phyloP scores from a whole-genome alignment of 495 filamentous ascomycete species.

The Cladorrhinum samala region DNA sequence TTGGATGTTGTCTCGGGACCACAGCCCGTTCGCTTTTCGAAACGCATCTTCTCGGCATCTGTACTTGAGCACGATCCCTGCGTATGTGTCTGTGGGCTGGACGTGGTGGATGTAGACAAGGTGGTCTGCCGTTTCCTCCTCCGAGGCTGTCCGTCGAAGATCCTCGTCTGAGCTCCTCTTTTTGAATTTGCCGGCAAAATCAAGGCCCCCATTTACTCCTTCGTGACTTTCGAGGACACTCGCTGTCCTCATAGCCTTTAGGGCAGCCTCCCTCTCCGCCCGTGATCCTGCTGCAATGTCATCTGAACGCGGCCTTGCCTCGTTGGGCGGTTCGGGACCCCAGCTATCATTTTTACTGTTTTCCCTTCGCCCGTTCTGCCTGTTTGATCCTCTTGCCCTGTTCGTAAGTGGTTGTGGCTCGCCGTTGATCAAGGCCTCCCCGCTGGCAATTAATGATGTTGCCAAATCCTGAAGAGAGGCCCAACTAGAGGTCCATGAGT shows the following conservation, averaged over 20 bases:
- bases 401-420: constrained; percentile 28
- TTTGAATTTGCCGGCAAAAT: constrained; percentile 46
- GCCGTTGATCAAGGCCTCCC: constrained; percentile 18
- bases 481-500: constrained; percentile 43
- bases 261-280: constrained; percentile 40
- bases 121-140: constrained; percentile 52
- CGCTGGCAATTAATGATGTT: constrained; percentile 35
- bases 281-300: constrained; percentile 45
- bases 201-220: constrained; percentile 41
- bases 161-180: constrained; percentile 49
- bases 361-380: constrained; percentile 14
- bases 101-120: constrained; percentile 90
- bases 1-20: constrained; percentile 88
- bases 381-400: constrained; percentile 22
- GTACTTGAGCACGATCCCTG: constrained; percentile 84
- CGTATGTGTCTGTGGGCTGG: constrained; percentile 72
- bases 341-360: constrained; percentile 18
- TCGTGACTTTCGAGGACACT: constrained; percentile 49
- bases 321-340: constrained; percentile 36
- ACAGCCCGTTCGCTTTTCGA: constrained; percentile 82
- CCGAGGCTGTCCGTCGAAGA: constrained; percentile 18
- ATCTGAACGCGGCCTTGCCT: constrained; percentile 29
- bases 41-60: constrained; percentile 74
- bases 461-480: constrained; percentile 40
- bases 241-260: constrained; percentile 42